A percentile compares a stretch with the other conserved stretches of the same genome.
These are phyloP conservation scores for Dipteronia sinensis DNA, from an alignment of 345 rosid genomes.

Conservation along the genomic window DNA sequence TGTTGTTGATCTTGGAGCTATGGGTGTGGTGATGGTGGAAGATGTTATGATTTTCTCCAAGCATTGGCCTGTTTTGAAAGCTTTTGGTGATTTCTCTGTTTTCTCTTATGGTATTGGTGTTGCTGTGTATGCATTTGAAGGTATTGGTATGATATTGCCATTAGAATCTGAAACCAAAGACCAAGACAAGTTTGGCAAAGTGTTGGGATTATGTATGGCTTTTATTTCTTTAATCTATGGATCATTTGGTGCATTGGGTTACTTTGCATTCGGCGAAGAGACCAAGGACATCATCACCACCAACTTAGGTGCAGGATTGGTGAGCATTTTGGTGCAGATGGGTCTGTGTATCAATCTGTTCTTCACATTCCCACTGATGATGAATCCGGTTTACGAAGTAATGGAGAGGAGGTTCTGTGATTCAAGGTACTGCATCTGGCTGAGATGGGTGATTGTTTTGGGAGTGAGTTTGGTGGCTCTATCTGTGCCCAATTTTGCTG, in stretches of 20 bases:
- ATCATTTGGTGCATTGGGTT: conserved; percentile 63
- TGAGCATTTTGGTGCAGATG: conserved; percentile 59
- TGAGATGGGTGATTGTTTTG: conserved; percentile 66
- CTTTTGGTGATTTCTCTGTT: conserved; percentile 63
- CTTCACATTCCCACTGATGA: conserved; percentile 74
- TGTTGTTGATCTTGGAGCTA: conserved; percentile 67
- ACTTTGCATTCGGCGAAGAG: conserved; percentile 72
- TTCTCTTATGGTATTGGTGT: conserved; percentile 72
- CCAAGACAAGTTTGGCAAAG: conserved; percentile 58
- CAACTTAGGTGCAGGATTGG: conserved; percentile 59
- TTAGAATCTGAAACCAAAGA: conserved; percentile 60
- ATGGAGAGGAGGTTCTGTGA: conserved; percentile 58
- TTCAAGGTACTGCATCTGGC: conserved; percentile 54
- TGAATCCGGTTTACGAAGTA: conserved; percentile 82
- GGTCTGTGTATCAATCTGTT: conserved; percentile 69
- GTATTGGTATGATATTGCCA: conserved; percentile 72
- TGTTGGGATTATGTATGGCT: conserved; percentile 55
- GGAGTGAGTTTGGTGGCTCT: conserved; percentile 62
- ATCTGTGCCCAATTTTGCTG: conserved; percentile 76
- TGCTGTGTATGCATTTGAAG: conserved; percentile 78
- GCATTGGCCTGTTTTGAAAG: conserved; percentile 45
- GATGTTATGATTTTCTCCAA: conserved; percentile 45
- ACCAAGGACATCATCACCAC: conserved; percentile 75
- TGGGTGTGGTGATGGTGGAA: conserved; percentile 63
- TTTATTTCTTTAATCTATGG: conserved; percentile 56